Percentiles rank a stretch among this genome's conserved stretches.
Evolutionary conservation across 768 basidiomycete genomes (phyloP).

Genomic region (Mycena haematopus): DNA sequence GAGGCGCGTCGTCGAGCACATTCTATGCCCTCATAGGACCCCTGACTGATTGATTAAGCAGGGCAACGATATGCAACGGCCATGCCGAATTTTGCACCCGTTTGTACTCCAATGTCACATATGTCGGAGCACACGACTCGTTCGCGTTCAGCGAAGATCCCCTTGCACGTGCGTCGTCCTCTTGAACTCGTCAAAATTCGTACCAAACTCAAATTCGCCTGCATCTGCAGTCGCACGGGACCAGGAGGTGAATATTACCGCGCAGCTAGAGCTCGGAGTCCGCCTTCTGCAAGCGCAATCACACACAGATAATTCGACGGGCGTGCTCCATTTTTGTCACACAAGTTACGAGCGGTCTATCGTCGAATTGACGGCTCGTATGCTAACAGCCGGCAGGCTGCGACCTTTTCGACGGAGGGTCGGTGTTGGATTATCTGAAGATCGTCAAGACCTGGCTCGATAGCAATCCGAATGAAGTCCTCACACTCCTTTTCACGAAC

Average conservation of each 20-base stretch:
- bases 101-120: slow-evolving; percentile 58
- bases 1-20: slow-evolving; percentile 1
- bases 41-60: slow-evolving; percentile 25
- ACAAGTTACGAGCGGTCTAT: slow-evolving; percentile 50
- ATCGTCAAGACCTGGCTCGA: slow-evolving; percentile 62
- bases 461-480: slow-evolving; percentile 67
- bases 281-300: slow-evolving; percentile 67
- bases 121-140: slow-evolving; percentile 62
- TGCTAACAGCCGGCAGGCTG: slow-evolving; percentile 38
- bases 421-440: slow-evolving; percentile 53
- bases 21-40: too few relatives aligned
- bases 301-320: slow-evolving; percentile 43
- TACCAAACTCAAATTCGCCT: too few relatives aligned
- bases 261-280: slow-evolving; percentile 58
- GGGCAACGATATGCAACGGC: slow-evolving; percentile 67
- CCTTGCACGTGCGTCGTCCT: slow-evolving; percentile 46
- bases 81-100: slow-evolving; percentile 65
- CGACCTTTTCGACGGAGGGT: slow-evolving; percentile 62
- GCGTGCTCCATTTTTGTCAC: slow-evolving; percentile 70
- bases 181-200: slow-evolving; percentile 25
- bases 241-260: slow-evolving; percentile 57
- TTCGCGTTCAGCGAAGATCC: slow-evolving; percentile 57
- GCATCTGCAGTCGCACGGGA: slow-evolving; percentile 43
- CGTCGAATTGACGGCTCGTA: neutral
- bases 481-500: slow-evolving; percentile 73